phyloP scores from a whole-genome alignment of 140 eudicot species.

The Erigeron philadelphicus region DNA sequence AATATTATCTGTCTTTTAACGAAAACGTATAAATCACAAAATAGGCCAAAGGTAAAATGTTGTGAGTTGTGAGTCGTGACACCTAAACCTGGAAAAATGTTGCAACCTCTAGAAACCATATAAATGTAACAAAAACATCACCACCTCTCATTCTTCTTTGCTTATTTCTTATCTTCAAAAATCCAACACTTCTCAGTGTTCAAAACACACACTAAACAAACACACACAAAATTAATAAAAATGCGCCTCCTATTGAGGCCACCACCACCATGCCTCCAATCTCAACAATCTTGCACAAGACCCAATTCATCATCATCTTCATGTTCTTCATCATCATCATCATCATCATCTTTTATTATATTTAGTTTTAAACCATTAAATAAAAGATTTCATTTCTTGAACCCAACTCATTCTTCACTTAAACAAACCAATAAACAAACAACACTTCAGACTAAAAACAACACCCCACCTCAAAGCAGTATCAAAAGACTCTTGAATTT shows the following conservation, averaged over 20 bases:
- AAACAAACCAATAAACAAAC: slow-evolving; percentile 54
- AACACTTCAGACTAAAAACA: slow-evolving; percentile 40
- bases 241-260: slow-evolving; percentile 9
- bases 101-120: background rate
- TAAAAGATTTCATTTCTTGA: slow-evolving; percentile 59
- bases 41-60: too few relatives aligned
- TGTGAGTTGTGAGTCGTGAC: too few relatives aligned
- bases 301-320: background rate
- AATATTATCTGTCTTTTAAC: too few relatives aligned
- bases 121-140: background rate
- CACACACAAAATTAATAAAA: background rate
- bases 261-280: background rate
- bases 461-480: slow-evolving; percentile 43
- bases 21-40: too few relatives aligned
- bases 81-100: background rate
- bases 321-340: slow-evolving; percentile 1
- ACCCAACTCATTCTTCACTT: slow-evolving; percentile 64
- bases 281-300: background rate
- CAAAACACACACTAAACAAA: too few relatives aligned
- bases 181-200: background rate
- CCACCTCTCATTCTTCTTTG: background rate
- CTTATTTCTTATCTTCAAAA: background rate
- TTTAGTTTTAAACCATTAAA: slow-evolving; percentile 36
- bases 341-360: slow-evolving; percentile 7
- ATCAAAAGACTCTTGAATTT: slow-evolving; percentile 47